These are phyloP conservation scores for Syzygium jambos DNA, from an alignment of 345 rosid genomes.

Conservation along the genomic window DNA sequence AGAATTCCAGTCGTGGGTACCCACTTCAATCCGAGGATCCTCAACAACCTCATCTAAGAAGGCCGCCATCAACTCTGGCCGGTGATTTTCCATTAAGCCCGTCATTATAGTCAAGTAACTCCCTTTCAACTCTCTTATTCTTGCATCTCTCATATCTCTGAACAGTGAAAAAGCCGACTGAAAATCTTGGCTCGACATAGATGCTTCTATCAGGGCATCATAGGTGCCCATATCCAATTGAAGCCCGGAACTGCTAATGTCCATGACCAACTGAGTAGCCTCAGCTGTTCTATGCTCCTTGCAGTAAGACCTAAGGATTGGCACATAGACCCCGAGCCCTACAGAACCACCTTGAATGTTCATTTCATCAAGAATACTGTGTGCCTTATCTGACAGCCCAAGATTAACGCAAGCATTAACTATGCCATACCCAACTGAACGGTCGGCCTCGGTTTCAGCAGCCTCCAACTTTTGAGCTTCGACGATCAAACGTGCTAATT, in stretches of 20 bases:
- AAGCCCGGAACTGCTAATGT: constrained; percentile 63
- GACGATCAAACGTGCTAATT: constrained; percentile 53
- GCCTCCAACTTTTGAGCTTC: constrained; percentile 72
- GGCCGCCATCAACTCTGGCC: constrained; percentile 88
- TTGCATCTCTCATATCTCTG: constrained; percentile 81
- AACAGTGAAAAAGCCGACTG: constrained; percentile 83
- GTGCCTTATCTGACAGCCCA: constrained; percentile 80
- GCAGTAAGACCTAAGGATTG: constrained; percentile 75
- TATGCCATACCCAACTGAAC: constrained; percentile 63
- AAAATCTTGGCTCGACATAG: constrained; percentile 89
- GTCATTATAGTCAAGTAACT: constrained; percentile 89
- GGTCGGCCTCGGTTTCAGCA: constrained; percentile 15
- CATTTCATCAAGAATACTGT: constrained; percentile 73
- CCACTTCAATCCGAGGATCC: constrained; percentile 82
- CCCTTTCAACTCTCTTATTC: constrained; percentile 50
- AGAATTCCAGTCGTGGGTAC: constrained; percentile 96
- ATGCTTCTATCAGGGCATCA: constrained; percentile 67
- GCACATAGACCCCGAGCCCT: constrained; percentile 78
- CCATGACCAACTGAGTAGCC: constrained; percentile 86
- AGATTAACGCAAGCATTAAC: constrained; percentile 67
- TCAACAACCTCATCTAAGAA: constrained; percentile 86
- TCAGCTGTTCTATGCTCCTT: constrained; percentile 78
- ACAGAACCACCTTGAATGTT: constrained; percentile 51
- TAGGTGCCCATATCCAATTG: constrained; percentile 53
- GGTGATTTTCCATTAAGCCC: constrained; percentile 67